Evolutionary conservation across 129 eudicot genomes (phyloP).

Genomic region (Tagetes patula): DNA sequence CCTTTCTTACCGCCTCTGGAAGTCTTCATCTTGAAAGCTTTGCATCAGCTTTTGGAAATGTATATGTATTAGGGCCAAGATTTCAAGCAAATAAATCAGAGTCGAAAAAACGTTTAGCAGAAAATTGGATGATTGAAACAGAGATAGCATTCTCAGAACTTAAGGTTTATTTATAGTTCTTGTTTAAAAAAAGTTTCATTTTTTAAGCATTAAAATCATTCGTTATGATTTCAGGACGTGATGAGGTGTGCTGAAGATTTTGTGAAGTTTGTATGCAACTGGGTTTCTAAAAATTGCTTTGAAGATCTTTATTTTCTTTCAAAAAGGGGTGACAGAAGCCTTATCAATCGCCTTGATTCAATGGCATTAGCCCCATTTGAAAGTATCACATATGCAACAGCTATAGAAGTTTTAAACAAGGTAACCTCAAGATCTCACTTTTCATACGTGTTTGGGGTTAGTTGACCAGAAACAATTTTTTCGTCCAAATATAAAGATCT

Average conservation of each 20-base stretch:
- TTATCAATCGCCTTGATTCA: slow-evolving; percentile 55
- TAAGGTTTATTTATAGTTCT: slow-evolving; percentile 48
- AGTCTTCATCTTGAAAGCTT: slow-evolving; percentile 83
- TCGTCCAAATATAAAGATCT: not conserved
- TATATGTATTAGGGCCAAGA: slow-evolving; percentile 80
- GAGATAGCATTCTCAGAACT: slow-evolving; percentile 82
- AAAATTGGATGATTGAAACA: slow-evolving; percentile 80
- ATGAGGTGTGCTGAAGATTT: slow-evolving; percentile 77
- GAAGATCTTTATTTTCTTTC: slow-evolving; percentile 60
- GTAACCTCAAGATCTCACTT: slow-evolving; percentile 31
- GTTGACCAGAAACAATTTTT: not conserved
- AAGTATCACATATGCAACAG: slow-evolving; percentile 67
- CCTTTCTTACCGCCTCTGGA: slow-evolving; percentile 63
- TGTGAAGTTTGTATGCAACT: slow-evolving; percentile 58
- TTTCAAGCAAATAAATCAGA: slow-evolving; percentile 56
- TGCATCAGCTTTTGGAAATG: slow-evolving; percentile 87
- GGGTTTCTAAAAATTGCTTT: slow-evolving; percentile 53
- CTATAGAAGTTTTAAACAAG: slow-evolving; percentile 62
- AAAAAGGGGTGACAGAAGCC: slow-evolving; percentile 55
- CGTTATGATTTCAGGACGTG: slow-evolving; percentile 59
- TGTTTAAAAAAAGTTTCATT: not conserved
- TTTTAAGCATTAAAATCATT: not conserved
- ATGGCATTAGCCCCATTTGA: slow-evolving; percentile 42
- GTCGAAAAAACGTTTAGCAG: slow-evolving; percentile 59
- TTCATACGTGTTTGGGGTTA: not conserved